Evolutionary conservation across 768 basidiomycete genomes (phyloP), one percentile per base, ranked within the genome.

Genomic region (Strobilomyces dryophilus): DNA sequence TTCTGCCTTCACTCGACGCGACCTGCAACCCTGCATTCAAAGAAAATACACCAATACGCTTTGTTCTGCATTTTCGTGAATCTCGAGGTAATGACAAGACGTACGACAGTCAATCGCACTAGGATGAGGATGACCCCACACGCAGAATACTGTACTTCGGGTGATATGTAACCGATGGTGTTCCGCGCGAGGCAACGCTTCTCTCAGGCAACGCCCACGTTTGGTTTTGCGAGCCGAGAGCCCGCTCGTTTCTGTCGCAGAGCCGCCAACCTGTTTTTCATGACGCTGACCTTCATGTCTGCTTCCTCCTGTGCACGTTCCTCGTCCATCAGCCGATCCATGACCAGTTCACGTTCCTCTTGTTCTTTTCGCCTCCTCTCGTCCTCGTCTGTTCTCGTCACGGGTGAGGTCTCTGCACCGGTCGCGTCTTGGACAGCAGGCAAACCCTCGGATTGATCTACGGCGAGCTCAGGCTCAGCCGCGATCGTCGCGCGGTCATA

Each of bases 301-400:
- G 89, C 91, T 65, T 92, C 90, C 65, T 93, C 91, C 73, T 93
- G 91, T 31, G 84, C 85, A 51, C 83, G 78, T 66, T 93, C 90
- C 71, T 93, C 91, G 29, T 92, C 90, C 66, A 91, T 53, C 44
- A 92, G 68, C 50, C 91, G 78, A 69, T 92, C 90, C 85, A 92
- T 88, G 41, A 92, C 92, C 54, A 92, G 70, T 60, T 92, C 89
- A 45, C 81, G 76, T 49, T 92, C 90, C 21, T 92, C 89, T 63
- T 74, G 75, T 60, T 84, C 83, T 66, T 76, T 85, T 59, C 72
- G 67, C 60, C 69, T 70, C 61, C 79, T 74, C 47, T 67, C 64
- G 47, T 76, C 74, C 45, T 76, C 77, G 4, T 54, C 59, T 35
- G 12, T 39, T 45, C 36, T 59, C 26, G 36, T 27, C 44, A 29